Percentiles rank a stretch among this genome's conserved stretches.
Conservation (phyloP, 371 early-diverging fungal genomes). For the Rhizopus sp. region DNA sequence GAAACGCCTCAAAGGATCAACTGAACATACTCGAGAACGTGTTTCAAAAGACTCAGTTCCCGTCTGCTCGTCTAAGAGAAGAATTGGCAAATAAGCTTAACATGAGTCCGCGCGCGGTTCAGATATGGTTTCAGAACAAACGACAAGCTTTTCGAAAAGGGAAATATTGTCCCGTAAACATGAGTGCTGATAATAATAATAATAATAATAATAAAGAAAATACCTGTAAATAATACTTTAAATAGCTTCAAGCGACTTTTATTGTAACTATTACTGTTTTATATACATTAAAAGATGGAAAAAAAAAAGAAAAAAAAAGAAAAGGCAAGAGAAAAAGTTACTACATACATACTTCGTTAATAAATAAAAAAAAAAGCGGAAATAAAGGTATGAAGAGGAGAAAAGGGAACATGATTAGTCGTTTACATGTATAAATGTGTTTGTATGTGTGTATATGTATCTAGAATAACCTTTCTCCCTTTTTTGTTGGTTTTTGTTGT, state of each 20-base stretch:
- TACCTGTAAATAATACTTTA: too few relatives aligned
- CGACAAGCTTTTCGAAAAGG: conserved; percentile 59
- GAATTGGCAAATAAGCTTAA: conserved; percentile 82
- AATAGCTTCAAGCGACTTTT: conserved; percentile 1
- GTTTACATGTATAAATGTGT: not conserved
- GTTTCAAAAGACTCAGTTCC: conserved; percentile 47
- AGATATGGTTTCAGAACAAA: conserved; percentile 97
- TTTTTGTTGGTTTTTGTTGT: conserved; percentile 6
- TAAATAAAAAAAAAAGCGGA: not conserved
- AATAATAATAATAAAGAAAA: too few relatives aligned
- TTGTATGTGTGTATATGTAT: conserved; percentile 5
- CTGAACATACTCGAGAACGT: not conserved
- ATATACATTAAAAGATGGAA: not conserved
- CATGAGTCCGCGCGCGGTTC: conserved; percentile 83
- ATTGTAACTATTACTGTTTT: not conserved
- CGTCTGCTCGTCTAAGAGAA: conserved; percentile 76
- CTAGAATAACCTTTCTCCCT: not conserved
- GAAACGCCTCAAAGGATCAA: not conserved
- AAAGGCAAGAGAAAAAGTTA: not conserved
- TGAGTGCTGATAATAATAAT: too few relatives aligned
- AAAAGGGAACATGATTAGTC: not conserved
- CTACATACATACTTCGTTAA: conserved; percentile 8
- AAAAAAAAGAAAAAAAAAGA: not conserved
- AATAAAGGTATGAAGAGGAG: not conserved
- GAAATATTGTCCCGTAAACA: too few relatives aligned